Percentiles rank a stretch among this genome's conserved stretches.
Conservation (phyloP, 2,329 filamentous ascomycete species). For the Fusarium piperis region DNA sequence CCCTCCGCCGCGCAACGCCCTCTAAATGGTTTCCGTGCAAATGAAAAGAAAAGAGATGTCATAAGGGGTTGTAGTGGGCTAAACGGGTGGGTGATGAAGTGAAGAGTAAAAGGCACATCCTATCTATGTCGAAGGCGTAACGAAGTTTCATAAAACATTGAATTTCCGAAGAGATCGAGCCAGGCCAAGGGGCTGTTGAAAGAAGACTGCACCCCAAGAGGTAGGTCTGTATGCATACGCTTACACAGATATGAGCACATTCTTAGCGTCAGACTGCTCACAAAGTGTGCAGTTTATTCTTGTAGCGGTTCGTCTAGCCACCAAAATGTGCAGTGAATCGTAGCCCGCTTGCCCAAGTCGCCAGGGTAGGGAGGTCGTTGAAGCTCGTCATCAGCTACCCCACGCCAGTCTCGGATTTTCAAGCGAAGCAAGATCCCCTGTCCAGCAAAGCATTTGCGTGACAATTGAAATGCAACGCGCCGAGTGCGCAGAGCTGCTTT, state of each 20-base stretch:
- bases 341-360: background rate
- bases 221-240: background rate
- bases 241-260: background rate
- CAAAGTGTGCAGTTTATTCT: background rate
- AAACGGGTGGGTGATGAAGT: background rate
- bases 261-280: background rate
- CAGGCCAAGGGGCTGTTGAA: background rate
- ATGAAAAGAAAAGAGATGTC: slow-evolving; percentile 21
- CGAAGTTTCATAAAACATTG: background rate
- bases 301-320: background rate
- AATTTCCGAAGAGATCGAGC: background rate
- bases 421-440: slow-evolving; percentile 17
- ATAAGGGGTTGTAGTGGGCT: slow-evolving; percentile 19
- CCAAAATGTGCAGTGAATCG: background rate
- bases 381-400: slow-evolving; percentile 29
- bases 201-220: background rate
- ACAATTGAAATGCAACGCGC: slow-evolving; percentile 14
- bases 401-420: slow-evolving; percentile 18
- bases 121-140: slow-evolving; percentile 10
- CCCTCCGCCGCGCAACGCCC: slow-evolving; percentile 33
- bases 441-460: slow-evolving; percentile 10
- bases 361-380: background rate
- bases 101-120: slow-evolving; percentile 1
- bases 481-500: slow-evolving; percentile 11
- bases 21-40: slow-evolving; percentile 40